These are phyloP conservation scores for Limonium bicolor DNA, from an alignment of 148 eudicot species.

Conservation along the genomic window DNA sequence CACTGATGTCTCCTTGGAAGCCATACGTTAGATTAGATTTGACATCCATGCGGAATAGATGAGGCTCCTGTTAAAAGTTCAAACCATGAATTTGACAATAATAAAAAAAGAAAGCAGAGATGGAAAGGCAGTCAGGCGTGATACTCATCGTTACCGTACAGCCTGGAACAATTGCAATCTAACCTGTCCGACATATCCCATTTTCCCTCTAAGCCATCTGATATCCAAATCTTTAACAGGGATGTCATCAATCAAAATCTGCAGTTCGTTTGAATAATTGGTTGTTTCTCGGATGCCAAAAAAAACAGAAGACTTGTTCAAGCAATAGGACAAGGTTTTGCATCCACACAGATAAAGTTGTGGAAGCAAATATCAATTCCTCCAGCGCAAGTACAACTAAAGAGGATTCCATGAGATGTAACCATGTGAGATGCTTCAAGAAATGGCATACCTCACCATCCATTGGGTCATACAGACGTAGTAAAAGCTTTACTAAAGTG, in stretches of 20 bases:
- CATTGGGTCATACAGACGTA: slow-evolving; percentile 35
- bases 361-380: no score
- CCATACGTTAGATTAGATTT: slow-evolving; percentile 38
- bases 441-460: slow-evolving; percentile 25
- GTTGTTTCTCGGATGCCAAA: no score
- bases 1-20: slow-evolving; percentile 13
- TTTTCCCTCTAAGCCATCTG: slow-evolving; percentile 23
- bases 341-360: no score
- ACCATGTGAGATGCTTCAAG: no score
- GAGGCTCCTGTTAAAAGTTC: slow-evolving; percentile 26
- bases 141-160: not conserved
- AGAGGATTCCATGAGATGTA: no score
- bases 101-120: not conserved
- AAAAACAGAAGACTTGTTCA: no score
- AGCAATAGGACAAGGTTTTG: no score
- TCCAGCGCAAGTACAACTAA: no score
- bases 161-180: not conserved
- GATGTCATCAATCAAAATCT: slow-evolving; percentile 32
- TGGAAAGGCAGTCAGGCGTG: not conserved
- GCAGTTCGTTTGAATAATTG: slow-evolving; percentile 7
- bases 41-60: slow-evolving; percentile 27
- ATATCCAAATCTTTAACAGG: slow-evolving; percentile 23
- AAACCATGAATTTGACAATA: not conserved
- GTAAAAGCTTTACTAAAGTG: slow-evolving; percentile 38
- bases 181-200: slow-evolving; percentile 48